These are phyloP conservation scores for Chamaecrista fasciculata DNA, from an alignment of 306 rosid species.

Conservation along the genomic window DNA sequence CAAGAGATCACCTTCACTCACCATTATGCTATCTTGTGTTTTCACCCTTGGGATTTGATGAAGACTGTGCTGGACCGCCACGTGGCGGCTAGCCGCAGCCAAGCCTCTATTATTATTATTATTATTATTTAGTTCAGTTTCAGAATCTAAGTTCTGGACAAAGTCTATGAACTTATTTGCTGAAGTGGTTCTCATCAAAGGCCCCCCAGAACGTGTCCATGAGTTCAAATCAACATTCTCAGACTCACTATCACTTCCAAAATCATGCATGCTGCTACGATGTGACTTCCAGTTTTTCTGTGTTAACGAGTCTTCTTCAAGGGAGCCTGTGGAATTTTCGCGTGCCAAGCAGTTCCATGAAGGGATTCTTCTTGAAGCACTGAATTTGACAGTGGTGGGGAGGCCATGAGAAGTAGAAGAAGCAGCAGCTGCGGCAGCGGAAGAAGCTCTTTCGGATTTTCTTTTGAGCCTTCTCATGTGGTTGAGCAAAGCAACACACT, in stretches of 20 bases:
- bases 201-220: constrained; percentile 97
- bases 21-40: constrained; percentile 61
- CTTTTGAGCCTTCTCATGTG: constrained; percentile 83
- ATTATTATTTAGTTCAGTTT: constrained; percentile 55
- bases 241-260: constrained; percentile 76
- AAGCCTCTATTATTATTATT: no score
- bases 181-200: constrained; percentile 89
- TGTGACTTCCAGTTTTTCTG: constrained; percentile 46
- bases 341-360: constrained; percentile 96
- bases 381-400: constrained; percentile 48
- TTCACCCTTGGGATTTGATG: constrained; percentile 50
- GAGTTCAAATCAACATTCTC: constrained; percentile 63
- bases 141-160: constrained; percentile 69
- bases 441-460: constrained; percentile 58
- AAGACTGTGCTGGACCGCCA: constrained; percentile 29
- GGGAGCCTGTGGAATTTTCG: constrained; percentile 88
- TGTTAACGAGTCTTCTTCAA: no score
- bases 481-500: constrained; percentile 82
- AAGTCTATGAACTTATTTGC: constrained; percentile 73
- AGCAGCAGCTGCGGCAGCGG: constrained; percentile 55
- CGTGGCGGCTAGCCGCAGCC: constrained; percentile 35
- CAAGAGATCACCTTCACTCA: constrained; percentile 91
- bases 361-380: constrained; percentile 84
- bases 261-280: constrained; percentile 44
- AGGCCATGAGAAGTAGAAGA: constrained; percentile 67